Evolutionary conservation across 2,329 filamentous ascomycete species (phyloP).

Genomic region (Biscogniauxia mediterranea): DNA sequence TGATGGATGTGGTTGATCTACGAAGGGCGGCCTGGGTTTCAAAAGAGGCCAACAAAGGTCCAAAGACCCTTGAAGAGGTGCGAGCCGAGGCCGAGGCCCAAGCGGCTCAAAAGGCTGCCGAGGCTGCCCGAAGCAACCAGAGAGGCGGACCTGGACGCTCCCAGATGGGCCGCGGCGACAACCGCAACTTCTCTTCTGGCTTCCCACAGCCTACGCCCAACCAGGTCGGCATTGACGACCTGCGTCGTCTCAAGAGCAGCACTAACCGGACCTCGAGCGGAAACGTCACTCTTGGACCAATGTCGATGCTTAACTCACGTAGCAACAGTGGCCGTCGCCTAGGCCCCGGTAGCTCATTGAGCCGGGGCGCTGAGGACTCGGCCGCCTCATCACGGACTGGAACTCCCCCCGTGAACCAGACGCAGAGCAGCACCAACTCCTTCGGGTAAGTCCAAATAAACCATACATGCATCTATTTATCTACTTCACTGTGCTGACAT

Average conservation of each 20-base stretch:
- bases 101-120: slow-evolving; percentile 77
- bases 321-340: slow-evolving; percentile 86
- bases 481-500: slow-evolving; percentile 29
- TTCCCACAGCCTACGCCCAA: slow-evolving; percentile 75
- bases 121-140: slow-evolving; percentile 60
- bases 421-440: slow-evolving; percentile 74
- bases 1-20: slow-evolving; percentile 90
- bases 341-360: slow-evolving; percentile 70
- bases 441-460: slow-evolving; percentile 70
- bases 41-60: slow-evolving; percentile 89
- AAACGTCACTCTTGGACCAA: slow-evolving; percentile 71
- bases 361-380: slow-evolving; percentile 78
- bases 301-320: slow-evolving; percentile 83
- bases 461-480: not conserved
- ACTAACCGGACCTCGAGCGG: slow-evolving; percentile 60
- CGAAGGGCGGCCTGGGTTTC: slow-evolving; percentile 75
- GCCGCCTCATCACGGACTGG: slow-evolving; percentile 84
- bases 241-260: slow-evolving; percentile 74
- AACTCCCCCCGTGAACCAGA: slow-evolving; percentile 68
- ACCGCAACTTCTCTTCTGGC: slow-evolving; percentile 74
- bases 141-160: slow-evolving; percentile 69
- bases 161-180: slow-evolving; percentile 79
- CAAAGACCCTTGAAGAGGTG: slow-evolving; percentile 93
- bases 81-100: slow-evolving; percentile 77
- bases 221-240: slow-evolving; percentile 86